Conservation (phyloP, 2,329 filamentous ascomycete species). For the Scortechinia acanthostroma region DNA sequence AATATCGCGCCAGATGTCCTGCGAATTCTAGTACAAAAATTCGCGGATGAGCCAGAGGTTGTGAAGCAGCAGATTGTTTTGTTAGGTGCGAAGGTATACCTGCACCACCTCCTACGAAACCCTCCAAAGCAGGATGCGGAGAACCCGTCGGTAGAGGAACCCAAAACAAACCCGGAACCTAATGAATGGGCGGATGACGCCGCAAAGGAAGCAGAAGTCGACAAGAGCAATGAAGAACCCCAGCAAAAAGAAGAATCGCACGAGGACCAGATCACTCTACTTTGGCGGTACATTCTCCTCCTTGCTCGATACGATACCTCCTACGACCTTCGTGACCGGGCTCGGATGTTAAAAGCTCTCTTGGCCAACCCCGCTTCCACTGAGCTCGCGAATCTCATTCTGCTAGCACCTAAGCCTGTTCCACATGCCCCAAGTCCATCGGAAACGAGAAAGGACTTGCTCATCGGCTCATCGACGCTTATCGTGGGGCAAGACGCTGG, state of each 20-base stretch:
- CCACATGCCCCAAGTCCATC: conserved; percentile 86
- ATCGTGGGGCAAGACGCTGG: conserved; percentile 74
- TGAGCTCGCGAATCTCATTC: conserved; percentile 81
- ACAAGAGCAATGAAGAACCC: conserved; percentile 12
- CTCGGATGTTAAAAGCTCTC: conserved; percentile 79
- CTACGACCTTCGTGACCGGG: conserved; percentile 87
- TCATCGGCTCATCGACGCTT: conserved; percentile 78
- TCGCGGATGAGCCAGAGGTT: conserved; percentile 74
- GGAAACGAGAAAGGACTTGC: conserved; percentile 70
- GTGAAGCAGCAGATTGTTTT: conserved; percentile 88
- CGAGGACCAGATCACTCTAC: conserved; percentile 62
- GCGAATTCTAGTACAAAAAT: conserved; percentile 78
- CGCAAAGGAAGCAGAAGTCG: conserved; percentile 8
- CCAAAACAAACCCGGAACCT: conserved; percentile 6
- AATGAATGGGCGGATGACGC: conserved; percentile 1
- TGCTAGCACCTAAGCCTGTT: conserved; percentile 88
- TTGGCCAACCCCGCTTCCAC: conserved; percentile 54
- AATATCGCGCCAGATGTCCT: conserved; percentile 91
- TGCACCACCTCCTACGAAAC: conserved; percentile 73
- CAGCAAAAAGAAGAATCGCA: conserved; percentile 21
- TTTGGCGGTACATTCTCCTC: conserved; percentile 80
- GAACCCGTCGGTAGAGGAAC: conserved; percentile 18
- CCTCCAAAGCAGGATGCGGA: conserved; percentile 23
- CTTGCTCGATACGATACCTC: conserved; percentile 88
- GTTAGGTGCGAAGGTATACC: conserved; percentile 90